Conservation (phyloP, 1,139 yeast genomes). For the Suhomyces anneliseae region DNA sequence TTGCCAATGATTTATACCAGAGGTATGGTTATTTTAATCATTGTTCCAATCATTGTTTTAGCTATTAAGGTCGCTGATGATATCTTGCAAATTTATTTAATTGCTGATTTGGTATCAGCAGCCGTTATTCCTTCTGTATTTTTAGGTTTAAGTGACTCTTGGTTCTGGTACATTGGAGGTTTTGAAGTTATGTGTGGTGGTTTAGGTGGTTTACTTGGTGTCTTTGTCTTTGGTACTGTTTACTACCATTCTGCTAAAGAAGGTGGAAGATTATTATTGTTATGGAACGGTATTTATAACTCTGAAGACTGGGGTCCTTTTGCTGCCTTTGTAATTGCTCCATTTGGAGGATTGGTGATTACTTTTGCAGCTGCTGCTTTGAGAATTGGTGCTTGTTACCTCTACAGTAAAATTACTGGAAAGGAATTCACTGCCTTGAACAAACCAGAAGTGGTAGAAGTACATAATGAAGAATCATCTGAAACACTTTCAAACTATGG, state of each 20-base stretch:
- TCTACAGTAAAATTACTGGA: slow-evolving; percentile 39
- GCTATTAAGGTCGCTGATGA: slow-evolving; percentile 80
- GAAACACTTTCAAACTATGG: slow-evolving; percentile 14
- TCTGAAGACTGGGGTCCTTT: slow-evolving; percentile 89
- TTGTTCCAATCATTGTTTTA: slow-evolving; percentile 82
- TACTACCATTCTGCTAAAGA: slow-evolving; percentile 69
- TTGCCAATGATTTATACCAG: slow-evolving; percentile 67
- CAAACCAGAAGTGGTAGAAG: slow-evolving; percentile 32
- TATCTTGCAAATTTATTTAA: slow-evolving; percentile 81
- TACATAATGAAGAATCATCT: slow-evolving; percentile 9
- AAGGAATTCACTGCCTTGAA: slow-evolving; percentile 58
- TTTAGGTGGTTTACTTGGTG: slow-evolving; percentile 74
- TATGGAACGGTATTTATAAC: slow-evolving; percentile 78
- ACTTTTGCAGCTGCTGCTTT: slow-evolving; percentile 53
- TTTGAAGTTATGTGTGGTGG: slow-evolving; percentile 84
- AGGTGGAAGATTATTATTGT: slow-evolving; percentile 74
- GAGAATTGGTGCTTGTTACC: slow-evolving; percentile 44
- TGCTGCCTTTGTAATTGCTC: slow-evolving; percentile 92
- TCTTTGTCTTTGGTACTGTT: slow-evolving; percentile 79
- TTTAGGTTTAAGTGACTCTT: slow-evolving; percentile 66
- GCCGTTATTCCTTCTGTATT: slow-evolving; percentile 85
- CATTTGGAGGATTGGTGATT: slow-evolving; percentile 71
- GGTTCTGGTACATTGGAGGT: slow-evolving; percentile 71
- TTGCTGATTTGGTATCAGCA: slow-evolving; percentile 86
- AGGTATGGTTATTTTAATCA: slow-evolving; percentile 67